Conservation (phyloP, 306 rosid species). For the Mucuna pruriens region DNA sequence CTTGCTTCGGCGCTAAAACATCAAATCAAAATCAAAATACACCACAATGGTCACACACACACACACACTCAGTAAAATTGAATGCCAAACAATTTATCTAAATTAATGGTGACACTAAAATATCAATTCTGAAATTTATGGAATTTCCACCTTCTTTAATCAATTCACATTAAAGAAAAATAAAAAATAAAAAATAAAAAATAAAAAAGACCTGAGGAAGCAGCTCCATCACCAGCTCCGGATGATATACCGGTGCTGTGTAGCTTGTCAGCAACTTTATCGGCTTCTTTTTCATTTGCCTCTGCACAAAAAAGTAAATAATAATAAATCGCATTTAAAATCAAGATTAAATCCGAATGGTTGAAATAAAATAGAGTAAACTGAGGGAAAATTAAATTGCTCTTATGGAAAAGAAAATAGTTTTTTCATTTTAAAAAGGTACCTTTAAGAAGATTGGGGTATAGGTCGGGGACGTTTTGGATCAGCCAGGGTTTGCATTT, state of each 20-base stretch:
- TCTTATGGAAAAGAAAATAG: not conserved
- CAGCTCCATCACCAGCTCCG: conserved; percentile 69
- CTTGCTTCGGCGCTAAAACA: conserved; percentile 72
- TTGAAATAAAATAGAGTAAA: not conserved
- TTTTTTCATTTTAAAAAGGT: not conserved
- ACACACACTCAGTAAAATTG: not conserved
- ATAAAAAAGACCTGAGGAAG: conserved; percentile 68
- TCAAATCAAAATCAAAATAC: conserved; percentile 36
- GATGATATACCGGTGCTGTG: conserved; percentile 70
- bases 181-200: not conserved
- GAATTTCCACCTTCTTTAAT: conserved; percentile 8
- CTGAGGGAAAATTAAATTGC: not conserved
- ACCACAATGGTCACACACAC: not conserved
- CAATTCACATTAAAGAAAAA: not conserved
- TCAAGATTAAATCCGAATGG: not conserved
- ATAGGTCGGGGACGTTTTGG: conserved; percentile 80
- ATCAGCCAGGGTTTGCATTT: conserved; percentile 99
- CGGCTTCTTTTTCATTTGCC: conserved; percentile 69
- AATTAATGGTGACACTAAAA: conserved; percentile 4
- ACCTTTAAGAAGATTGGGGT: conserved; percentile 91
- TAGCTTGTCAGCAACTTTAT: conserved; percentile 70
- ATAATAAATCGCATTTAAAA: not conserved
- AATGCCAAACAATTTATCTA: conserved; percentile 22
- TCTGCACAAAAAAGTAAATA: conserved; percentile 45
- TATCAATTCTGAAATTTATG: not conserved